phyloP scores from a whole-genome alignment of 495 filamentous ascomycete species.

The Cudoniella acicularis region DNA sequence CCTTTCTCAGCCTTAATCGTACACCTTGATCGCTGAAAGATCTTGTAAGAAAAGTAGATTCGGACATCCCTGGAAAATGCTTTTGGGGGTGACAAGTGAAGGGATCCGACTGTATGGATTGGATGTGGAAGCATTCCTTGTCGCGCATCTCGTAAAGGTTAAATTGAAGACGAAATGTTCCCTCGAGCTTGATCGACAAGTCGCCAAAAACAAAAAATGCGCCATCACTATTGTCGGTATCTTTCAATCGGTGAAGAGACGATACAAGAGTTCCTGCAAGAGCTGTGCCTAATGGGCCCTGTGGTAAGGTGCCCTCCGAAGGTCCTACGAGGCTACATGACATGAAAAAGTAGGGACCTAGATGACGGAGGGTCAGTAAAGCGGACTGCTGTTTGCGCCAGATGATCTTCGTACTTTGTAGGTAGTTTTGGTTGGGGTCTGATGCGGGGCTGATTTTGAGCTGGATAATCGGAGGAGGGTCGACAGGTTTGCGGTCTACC shows the following conservation, averaged over 20 bases:
- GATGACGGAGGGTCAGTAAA: slow-evolving; percentile 7
- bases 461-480: slow-evolving; percentile 91
- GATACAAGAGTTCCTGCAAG: slow-evolving; percentile 83
- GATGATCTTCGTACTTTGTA: slow-evolving; percentile 43
- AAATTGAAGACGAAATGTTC: slow-evolving; percentile 76
- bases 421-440: slow-evolving; percentile 76
- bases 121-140: slow-evolving; percentile 61
- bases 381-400: background rate
- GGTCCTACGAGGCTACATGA: slow-evolving; percentile 62
- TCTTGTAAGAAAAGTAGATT: slow-evolving; percentile 87
- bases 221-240: slow-evolving; percentile 86
- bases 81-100: slow-evolving; percentile 77
- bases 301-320: slow-evolving; percentile 41
- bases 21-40: slow-evolving; percentile 96
- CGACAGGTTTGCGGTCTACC: slow-evolving; percentile 87
- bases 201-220: slow-evolving; percentile 98
- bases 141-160: slow-evolving; percentile 77
- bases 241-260: slow-evolving; percentile 89
- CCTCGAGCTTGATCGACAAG: slow-evolving; percentile 79
- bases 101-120: slow-evolving; percentile 64
- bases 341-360: slow-evolving; percentile 84
- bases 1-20: slow-evolving; percentile 82
- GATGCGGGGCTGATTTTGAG: slow-evolving; percentile 64
- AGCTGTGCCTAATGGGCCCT: slow-evolving; percentile 39
- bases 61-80: slow-evolving; percentile 80